These are phyloP conservation scores for Powellomyces hirtus DNA, from an alignment of 192 early-diverging fungal genomes.

Conservation along the genomic window DNA sequence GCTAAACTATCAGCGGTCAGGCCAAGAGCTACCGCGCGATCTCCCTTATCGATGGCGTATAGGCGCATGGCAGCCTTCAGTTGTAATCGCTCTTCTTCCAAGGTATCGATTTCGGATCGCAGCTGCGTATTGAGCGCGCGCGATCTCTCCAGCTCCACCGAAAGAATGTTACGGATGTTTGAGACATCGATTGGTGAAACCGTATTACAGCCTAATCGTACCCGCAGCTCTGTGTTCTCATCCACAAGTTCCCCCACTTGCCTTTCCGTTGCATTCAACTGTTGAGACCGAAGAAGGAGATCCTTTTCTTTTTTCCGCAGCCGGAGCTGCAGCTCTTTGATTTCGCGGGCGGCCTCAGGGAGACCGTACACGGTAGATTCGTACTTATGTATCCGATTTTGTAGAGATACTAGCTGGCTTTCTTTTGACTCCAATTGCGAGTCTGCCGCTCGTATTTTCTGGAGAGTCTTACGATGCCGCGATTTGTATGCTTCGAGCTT, in stretches of 20 bases:
- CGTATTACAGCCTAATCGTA: conserved; percentile 24
- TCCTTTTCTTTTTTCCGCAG: conserved; percentile 41
- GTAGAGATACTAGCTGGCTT: conserved; percentile 37
- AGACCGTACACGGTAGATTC: conserved; percentile 49
- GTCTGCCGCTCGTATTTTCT: conserved; percentile 29
- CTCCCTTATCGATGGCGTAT: conserved; percentile 43
- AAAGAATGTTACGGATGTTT: conserved; percentile 34
- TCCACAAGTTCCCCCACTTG: conserved; percentile 44
- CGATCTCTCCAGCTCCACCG: conserved; percentile 48
- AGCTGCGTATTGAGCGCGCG: conserved; percentile 37
- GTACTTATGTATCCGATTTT: conserved; percentile 38
- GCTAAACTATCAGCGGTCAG: conserved; percentile 44
- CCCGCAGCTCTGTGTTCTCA: conserved; percentile 45
- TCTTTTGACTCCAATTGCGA: conserved; percentile 45
- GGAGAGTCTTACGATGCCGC: conserved; percentile 22
- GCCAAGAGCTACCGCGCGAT: conserved; percentile 44
- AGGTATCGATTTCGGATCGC: conserved; percentile 46
- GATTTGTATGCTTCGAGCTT: conserved; percentile 34
- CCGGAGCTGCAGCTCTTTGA: conserved; percentile 45
- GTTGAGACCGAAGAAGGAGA: conserved; percentile 29
- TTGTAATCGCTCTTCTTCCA: conserved; percentile 53
- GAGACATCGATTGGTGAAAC: conserved; percentile 44
- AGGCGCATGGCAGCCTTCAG: conserved; percentile 42
- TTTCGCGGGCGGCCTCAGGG: conserved; percentile 46
- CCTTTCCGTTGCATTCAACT: conserved; percentile 43